These are phyloP conservation scores for Cenchrus purpureus DNA, from an alignment of 176 grass and related monocot species.

Conservation along the genomic window DNA sequence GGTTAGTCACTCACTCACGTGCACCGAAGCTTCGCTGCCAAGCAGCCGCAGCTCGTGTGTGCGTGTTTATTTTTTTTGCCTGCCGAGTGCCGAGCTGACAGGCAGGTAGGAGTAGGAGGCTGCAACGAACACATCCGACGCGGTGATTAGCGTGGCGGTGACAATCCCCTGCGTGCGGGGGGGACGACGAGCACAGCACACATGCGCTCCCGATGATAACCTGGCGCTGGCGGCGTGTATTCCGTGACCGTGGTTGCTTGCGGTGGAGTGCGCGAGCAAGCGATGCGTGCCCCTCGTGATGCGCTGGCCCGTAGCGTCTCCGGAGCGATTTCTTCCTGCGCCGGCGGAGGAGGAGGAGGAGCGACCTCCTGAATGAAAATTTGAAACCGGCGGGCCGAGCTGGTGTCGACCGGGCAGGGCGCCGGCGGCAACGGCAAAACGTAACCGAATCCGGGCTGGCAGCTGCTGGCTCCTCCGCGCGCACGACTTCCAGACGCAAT, in stretches of 20 bases:
- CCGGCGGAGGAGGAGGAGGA: too few relatives aligned
- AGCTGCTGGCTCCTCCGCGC: too few relatives aligned
- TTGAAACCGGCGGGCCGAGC: not conserved
- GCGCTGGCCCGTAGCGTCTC: constrained; percentile 15
- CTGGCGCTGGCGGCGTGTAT: too few relatives aligned
- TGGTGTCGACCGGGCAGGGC: not conserved
- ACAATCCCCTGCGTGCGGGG: too few relatives aligned
- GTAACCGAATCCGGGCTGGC: not conserved
- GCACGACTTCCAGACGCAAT: not conserved
- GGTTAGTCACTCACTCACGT: not conserved
- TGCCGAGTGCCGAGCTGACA: not conserved
- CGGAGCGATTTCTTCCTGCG: constrained; percentile 22
- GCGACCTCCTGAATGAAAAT: not conserved
- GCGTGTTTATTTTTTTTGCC: not conserved
- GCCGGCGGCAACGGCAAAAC: not conserved
- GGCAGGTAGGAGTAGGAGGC: not conserved
- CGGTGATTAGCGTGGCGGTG: not conserved
- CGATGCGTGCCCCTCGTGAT: constrained; percentile 14
- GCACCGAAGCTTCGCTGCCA: constrained; percentile 38
- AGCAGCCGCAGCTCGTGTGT: not conserved
- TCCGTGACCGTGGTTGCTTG: too few relatives aligned
- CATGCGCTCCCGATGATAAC: not conserved
- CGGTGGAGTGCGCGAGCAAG: constrained; percentile 30
- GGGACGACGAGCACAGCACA: not conserved
- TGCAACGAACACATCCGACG: not conserved